A percentile compares a stretch with the other conserved stretches of the same genome.
These are phyloP conservation scores for Pythium scleroteichum DNA, from an alignment of 352 stramenopile genomes.

Conservation along the genomic window DNA sequence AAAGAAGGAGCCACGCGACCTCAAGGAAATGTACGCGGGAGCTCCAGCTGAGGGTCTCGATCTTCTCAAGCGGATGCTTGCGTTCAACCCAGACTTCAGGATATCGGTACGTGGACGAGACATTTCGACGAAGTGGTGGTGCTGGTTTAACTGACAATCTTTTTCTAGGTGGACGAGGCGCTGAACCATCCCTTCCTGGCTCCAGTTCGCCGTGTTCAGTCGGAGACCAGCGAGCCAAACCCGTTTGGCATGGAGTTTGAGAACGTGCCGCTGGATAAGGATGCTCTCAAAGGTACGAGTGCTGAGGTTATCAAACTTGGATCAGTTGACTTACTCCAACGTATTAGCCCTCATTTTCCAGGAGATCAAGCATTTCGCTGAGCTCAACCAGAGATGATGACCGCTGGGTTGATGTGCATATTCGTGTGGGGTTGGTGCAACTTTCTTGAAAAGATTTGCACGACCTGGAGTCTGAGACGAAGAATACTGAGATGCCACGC, in stretches of 20 bases:
- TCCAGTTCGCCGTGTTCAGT: conserved; percentile 70
- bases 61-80: conserved; percentile 84
- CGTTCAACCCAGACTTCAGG: conserved; percentile 74
- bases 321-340: conserved; percentile 3
- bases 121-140: too few species aligned
- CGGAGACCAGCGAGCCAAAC: conserved; percentile 69
- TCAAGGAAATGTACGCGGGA: conserved; percentile 85
- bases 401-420: background rate
- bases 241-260: conserved; percentile 91
- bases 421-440: background rate
- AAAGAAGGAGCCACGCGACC: conserved; percentile 76
- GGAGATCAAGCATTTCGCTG: conserved; percentile 83
- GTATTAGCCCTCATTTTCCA: conserved; percentile 79
- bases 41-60: conserved; percentile 79
- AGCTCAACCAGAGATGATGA: conserved; percentile 67
- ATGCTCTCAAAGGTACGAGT: conserved; percentile 78
- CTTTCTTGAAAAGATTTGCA: too few species aligned
- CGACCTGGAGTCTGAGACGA: too few species aligned
- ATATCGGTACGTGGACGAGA: conserved; percentile 61
- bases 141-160: too few species aligned
- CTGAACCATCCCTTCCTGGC: conserved; percentile 84
- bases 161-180: conserved; percentile 72
- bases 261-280: conserved; percentile 83
- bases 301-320: background rate
- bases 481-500: too few species aligned